Percentiles rank a stretch among this genome's conserved stretches.
phyloP scores from a whole-genome alignment of 306 rosid species.

The Malus sieversii region DNA sequence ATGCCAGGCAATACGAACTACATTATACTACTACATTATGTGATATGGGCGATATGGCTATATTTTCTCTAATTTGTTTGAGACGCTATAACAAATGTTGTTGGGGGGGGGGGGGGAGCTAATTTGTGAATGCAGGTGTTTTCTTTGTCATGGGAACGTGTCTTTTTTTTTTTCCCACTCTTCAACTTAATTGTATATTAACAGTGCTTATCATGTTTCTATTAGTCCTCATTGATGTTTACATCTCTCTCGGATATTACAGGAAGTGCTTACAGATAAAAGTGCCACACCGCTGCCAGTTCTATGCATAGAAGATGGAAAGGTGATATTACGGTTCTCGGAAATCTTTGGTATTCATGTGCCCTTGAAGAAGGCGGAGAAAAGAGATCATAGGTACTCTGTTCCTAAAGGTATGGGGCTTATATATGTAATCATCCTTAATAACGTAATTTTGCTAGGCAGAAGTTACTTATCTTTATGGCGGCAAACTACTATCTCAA shows the following conservation, averaged over 20 bases:
- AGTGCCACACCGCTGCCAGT: constrained; percentile 59
- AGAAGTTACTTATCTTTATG: background rate
- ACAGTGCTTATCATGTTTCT: background rate
- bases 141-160: background rate
- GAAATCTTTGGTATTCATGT: constrained; percentile 82
- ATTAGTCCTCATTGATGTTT: background rate
- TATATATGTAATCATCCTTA: constrained; percentile 9
- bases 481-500: constrained; percentile 2
- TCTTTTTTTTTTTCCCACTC: too few relatives aligned
- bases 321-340: constrained; percentile 73
- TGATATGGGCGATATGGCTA: background rate
- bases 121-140: background rate
- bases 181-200: background rate
- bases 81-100: background rate
- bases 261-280: constrained; percentile 31
- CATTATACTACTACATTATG: background rate
- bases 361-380: constrained; percentile 71
- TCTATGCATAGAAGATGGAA: constrained; percentile 82
- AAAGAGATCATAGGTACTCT: constrained; percentile 64
- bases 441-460: background rate
- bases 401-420: constrained; percentile 52
- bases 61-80: constrained; percentile 5
- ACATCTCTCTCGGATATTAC: constrained; percentile 1
- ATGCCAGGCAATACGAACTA: background rate
- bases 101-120: background rate